Conservation (phyloP, 345 rosid species). For the Euclidium syriacum region DNA sequence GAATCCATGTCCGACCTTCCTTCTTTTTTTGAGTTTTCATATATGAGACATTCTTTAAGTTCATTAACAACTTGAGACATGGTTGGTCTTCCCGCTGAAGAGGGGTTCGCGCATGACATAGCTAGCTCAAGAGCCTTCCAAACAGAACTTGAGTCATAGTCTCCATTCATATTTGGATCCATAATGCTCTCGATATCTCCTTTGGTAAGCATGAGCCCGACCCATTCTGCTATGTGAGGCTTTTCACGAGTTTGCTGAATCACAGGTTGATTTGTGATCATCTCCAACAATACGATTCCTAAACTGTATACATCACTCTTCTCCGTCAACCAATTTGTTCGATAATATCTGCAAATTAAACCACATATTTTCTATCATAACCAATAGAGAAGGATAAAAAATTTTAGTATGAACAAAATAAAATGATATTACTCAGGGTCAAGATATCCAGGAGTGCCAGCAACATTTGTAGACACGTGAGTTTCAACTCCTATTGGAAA, state of each 20-base stretch:
- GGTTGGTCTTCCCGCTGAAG: conserved; percentile 15
- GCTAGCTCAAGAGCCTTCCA: conserved; percentile 27
- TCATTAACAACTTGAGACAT: conserved; percentile 19
- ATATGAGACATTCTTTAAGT: conserved; percentile 1
- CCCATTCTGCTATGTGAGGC: conserved; percentile 21
- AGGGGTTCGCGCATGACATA: conserved; percentile 8
- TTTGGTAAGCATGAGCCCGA: not conserved
- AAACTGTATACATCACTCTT: conserved; percentile 46
- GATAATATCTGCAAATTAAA: conserved; percentile 23
- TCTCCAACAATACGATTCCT: conserved; percentile 34
- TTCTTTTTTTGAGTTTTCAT: not conserved
- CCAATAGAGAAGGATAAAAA: not conserved
- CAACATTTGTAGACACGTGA: conserved; percentile 11
- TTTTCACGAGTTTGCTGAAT: not conserved
- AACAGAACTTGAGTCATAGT: conserved; percentile 1
- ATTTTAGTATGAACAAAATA: not conserved
- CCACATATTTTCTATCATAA: not conserved
- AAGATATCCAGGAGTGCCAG: conserved; percentile 36
- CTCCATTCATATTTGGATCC: not conserved
- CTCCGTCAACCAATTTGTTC: conserved; percentile 22
- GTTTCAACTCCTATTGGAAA: conserved; percentile 21
- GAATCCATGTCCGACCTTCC: not conserved
- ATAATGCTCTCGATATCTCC: not conserved
- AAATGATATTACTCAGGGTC: conserved; percentile 44
- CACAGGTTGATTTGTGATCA: conserved; percentile 29